Percentiles rank a stretch among this genome's conserved stretches.
These are phyloP conservation scores for Diplodia scrobiculata DNA, from an alignment of 2,329 filamentous ascomycete species.

Conservation along the genomic window DNA sequence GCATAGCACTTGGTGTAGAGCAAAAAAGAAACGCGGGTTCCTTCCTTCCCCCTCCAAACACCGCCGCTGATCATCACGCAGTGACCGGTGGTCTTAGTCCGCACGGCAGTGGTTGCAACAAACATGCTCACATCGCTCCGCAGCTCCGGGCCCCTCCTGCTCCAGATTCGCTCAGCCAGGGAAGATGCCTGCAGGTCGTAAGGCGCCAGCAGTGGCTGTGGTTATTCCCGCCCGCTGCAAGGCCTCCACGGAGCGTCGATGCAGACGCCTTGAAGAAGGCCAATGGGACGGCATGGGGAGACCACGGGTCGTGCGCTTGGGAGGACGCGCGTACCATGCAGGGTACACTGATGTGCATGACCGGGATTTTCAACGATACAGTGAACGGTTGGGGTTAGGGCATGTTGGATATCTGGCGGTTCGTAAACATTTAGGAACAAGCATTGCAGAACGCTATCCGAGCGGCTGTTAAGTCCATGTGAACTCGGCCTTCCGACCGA, in stretches of 20 bases:
- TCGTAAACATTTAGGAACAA: too few species aligned
- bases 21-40: not conserved
- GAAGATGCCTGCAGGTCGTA: not conserved
- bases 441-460: too few species aligned
- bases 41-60: not conserved
- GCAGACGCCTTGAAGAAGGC: not conserved
- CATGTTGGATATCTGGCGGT: not conserved
- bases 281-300: not conserved
- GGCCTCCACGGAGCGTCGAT: not conserved
- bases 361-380: not conserved
- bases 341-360: not conserved
- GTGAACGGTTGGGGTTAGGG: not conserved
- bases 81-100: not conserved
- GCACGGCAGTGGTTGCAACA: not conserved
- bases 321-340: not conserved
- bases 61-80: not conserved
- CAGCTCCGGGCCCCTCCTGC: not conserved
- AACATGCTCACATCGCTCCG: not conserved
- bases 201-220: not conserved
- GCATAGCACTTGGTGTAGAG: not conserved
- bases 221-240: not conserved
- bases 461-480: too few species aligned
- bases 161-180: not conserved
- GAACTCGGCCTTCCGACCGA: too few species aligned
- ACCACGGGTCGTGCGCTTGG: not conserved